A percentile compares a stretch with the other conserved stretches of the same genome.
Conservation (phyloP, 192 early-diverging fungal genomes). For the Entomortierella chlamydospora region DNA sequence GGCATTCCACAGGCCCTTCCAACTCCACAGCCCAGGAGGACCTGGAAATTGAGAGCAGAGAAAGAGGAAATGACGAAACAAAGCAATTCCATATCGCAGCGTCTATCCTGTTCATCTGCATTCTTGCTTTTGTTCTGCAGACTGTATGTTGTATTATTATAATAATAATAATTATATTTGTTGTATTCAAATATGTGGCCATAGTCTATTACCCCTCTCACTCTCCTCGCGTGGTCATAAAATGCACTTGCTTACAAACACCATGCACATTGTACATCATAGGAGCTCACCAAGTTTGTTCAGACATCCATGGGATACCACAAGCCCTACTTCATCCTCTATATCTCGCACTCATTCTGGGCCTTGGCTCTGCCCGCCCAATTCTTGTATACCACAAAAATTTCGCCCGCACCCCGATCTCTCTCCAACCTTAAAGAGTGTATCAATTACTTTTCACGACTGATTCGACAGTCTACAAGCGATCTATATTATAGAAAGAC, state of each 20-base stretch:
- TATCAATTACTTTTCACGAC: constrained; percentile 24
- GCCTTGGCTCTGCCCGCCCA: constrained; percentile 20
- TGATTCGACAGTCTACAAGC: constrained; percentile 37
- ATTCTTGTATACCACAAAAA: constrained; percentile 34
- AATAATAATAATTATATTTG: too few relatives aligned
- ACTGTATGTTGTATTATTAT: constrained; percentile 36
- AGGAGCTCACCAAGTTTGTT: constrained; percentile 70
- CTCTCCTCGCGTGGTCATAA: neutral
- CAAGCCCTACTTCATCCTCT: constrained; percentile 75
- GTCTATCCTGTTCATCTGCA: constrained; percentile 57
- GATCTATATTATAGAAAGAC: constrained; percentile 25
- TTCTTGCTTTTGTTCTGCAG: constrained; percentile 63
- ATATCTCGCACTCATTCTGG: constrained; percentile 48
- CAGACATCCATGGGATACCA: constrained; percentile 64
- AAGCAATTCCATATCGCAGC: constrained; percentile 32
- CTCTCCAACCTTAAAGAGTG: constrained; percentile 13
- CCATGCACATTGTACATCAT: neutral
- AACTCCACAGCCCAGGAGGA: too few relatives aligned
- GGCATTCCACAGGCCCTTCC: neutral
- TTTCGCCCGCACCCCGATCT: constrained; percentile 12
- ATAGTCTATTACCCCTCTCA: too few relatives aligned
- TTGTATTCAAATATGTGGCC: too few relatives aligned
- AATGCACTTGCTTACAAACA: neutral
- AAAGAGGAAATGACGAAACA: constrained; percentile 1
- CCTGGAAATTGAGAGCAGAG: too few relatives aligned